Percentiles rank a stretch among this genome's conserved stretches.
Evolutionary conservation across 2,329 filamentous ascomycete species (phyloP).

Genomic region (Microdochium nivale): DNA sequence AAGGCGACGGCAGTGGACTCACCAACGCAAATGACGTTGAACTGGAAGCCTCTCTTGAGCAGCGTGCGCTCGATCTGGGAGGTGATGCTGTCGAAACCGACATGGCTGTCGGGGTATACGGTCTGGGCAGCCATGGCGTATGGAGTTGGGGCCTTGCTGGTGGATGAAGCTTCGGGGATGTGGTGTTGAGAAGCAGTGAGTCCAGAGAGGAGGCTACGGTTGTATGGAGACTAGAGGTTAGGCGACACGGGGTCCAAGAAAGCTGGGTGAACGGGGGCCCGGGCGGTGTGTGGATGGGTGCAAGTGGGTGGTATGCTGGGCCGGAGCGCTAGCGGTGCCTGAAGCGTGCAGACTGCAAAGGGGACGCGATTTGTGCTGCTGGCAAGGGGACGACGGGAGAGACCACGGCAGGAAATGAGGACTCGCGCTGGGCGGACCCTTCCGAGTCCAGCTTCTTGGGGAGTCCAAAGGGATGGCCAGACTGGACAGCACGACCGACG

Average conservation of each 20-base stretch:
- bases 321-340: background rate
- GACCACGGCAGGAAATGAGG: background rate
- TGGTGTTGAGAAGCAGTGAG: constrained; percentile 7
- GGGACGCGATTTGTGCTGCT: background rate
- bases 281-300: background rate
- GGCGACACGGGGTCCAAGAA: background rate
- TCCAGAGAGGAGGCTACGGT: background rate
- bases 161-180: constrained; percentile 18
- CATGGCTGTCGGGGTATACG: constrained; percentile 90
- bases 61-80: constrained; percentile 99
- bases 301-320: background rate
- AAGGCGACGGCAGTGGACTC: constrained; percentile 32
- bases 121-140: constrained; percentile 59
- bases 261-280: background rate
- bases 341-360: background rate
- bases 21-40: constrained; percentile 99
- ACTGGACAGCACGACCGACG: background rate
- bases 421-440: background rate
- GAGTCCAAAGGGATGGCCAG: background rate
- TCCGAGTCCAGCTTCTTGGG: background rate
- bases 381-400: background rate
- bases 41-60: constrained; percentile 98
- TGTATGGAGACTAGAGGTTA: constrained; percentile 1
- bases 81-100: constrained; percentile 99
- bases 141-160: constrained; percentile 18